These are phyloP conservation scores for Thalassia testudinum DNA, from an alignment of 116 monocot species.

Conservation along the genomic window DNA sequence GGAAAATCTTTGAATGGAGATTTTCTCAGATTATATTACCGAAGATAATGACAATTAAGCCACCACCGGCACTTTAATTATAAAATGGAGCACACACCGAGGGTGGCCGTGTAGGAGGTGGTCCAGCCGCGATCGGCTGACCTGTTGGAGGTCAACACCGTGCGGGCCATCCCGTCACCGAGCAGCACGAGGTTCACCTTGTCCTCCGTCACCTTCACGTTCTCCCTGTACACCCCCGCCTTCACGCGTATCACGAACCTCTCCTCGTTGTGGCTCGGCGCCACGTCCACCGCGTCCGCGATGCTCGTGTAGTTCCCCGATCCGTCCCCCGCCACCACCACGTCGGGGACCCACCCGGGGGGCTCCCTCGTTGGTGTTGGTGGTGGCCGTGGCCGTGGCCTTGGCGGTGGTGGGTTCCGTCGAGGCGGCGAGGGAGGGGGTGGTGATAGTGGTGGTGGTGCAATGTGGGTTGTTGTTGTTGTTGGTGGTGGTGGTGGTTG, in stretches of 20 bases:
- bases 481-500: no score
- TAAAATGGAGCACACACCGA: conserved; percentile 22
- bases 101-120: conserved; percentile 54
- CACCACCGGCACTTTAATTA: conserved; percentile 18
- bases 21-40: no score
- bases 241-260: conserved; percentile 39
- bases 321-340: conserved; percentile 21
- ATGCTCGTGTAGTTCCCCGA: conserved; percentile 27
- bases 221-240: conserved; percentile 65
- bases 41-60: no score
- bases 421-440: no score
- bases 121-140: conserved; percentile 76
- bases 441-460: no score
- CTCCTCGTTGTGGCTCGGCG: conserved; percentile 39
- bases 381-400: no score
- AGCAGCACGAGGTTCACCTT: conserved; percentile 77
- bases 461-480: no score
- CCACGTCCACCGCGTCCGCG: conserved; percentile 39
- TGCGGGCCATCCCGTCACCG: conserved; percentile 56
- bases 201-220: conserved; percentile 43
- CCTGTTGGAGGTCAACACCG: conserved; percentile 45
- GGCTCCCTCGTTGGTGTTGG: no score
- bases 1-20: no score
- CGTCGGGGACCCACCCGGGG: conserved; percentile 1
- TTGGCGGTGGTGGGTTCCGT: no score